Percentiles rank a stretch among this genome's conserved stretches.
Evolutionary conservation across 2,329 filamentous ascomycete species (phyloP).

Genomic region (Cryphonectria carpinicola): DNA sequence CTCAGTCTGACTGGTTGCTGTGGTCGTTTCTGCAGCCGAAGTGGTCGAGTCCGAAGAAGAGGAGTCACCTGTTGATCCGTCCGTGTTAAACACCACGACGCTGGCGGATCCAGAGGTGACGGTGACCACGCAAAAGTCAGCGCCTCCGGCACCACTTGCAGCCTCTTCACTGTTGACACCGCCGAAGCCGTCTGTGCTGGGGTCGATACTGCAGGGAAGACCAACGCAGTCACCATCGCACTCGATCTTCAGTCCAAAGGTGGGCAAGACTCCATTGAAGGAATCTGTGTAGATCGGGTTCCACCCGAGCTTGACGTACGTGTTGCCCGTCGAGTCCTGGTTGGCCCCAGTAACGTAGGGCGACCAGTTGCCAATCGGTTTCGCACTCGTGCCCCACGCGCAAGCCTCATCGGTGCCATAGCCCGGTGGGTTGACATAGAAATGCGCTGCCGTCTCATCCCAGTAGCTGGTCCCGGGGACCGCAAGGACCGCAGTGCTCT

Average conservation of each 20-base stretch:
- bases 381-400: conserved; percentile 68
- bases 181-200: conserved; percentile 57
- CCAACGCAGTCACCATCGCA: conserved; percentile 72
- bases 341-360: conserved; percentile 79
- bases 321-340: conserved; percentile 64
- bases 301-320: conserved; percentile 76
- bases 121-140: conserved; percentile 77
- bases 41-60: conserved; percentile 31
- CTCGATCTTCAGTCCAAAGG: conserved; percentile 71
- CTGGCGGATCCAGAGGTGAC: conserved; percentile 70
- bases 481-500: conserved; percentile 61
- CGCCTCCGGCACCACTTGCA: conserved; percentile 67
- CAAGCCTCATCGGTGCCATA: conserved; percentile 63
- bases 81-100: conserved; percentile 63
- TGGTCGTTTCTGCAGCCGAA: conserved; percentile 30
- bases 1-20: conserved; percentile 13
- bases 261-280: conserved; percentile 61
- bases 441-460: conserved; percentile 75
- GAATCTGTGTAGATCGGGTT: conserved; percentile 73
- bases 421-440: conserved; percentile 79
- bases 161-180: conserved; percentile 60
- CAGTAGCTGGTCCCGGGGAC: conserved; percentile 74
- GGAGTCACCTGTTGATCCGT: conserved; percentile 42
- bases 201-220: conserved; percentile 74
- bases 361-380: conserved; percentile 75